Evolutionary conservation across 352 stramenopile genomes (phyloP).

Genomic region (Halophytophthora polymorphica): DNA sequence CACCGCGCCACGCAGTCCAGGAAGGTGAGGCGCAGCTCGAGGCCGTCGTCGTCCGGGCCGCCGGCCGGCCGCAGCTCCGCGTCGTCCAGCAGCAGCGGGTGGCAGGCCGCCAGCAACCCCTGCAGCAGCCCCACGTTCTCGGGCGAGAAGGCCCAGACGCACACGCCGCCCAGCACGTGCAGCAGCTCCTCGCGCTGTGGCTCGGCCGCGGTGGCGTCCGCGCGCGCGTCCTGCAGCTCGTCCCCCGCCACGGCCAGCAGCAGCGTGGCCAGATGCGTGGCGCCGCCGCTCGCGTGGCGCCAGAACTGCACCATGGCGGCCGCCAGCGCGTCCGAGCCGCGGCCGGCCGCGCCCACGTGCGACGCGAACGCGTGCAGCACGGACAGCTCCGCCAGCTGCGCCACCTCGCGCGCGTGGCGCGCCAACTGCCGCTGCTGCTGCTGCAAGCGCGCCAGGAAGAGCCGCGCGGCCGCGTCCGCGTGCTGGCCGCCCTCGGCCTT

Average conservation of each 20-base stretch:
- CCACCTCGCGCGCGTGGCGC: conserved; percentile 11
- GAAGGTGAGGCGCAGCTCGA: conserved; percentile 12
- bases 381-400: conserved; percentile 20
- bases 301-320: conserved; percentile 21
- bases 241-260: conserved; percentile 7
- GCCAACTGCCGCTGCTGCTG: conserved; percentile 14
- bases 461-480: background rate
- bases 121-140: conserved; percentile 24
- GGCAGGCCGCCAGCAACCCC: conserved; percentile 15
- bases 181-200: conserved; percentile 21
- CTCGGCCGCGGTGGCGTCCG: background rate
- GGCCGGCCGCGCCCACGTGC: too few relatives aligned
- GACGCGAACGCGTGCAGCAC: conserved; percentile 24
- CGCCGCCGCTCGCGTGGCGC: conserved; percentile 6
- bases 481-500: too few relatives aligned
- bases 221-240: background rate
- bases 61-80: conserved; percentile 4
- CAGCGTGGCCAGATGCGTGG: conserved; percentile 15
- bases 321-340: conserved; percentile 8
- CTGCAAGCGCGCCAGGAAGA: conserved; percentile 5
- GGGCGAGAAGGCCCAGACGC: conserved; percentile 25
- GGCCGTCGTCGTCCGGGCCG: conserved; percentile 9
- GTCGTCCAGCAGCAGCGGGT: conserved; percentile 23
- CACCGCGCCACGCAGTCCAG: conserved; percentile 16
- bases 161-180: conserved; percentile 26